A percentile compares a stretch with the other conserved stretches of the same genome.
Evolutionary conservation across 306 rosid species (phyloP).

Genomic region (Glycine tomentella): DNA sequence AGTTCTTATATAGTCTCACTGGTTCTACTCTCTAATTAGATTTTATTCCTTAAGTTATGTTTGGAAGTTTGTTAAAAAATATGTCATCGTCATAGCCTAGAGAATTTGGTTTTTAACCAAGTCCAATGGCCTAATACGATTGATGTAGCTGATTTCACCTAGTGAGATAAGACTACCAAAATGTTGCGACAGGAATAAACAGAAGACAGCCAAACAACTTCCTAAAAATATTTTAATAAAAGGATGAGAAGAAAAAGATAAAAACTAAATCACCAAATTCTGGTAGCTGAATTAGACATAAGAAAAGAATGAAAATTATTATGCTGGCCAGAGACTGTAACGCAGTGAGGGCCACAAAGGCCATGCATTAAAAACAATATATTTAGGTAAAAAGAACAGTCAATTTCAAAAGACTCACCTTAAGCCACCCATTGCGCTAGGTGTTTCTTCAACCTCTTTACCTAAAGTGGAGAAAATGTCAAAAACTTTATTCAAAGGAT

Average conservation of each 20-base stretch:
- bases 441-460: conserved; percentile 59
- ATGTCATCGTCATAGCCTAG: background rate
- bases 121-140: background rate
- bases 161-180: background rate
- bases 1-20: conserved; percentile 9
- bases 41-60: conserved; percentile 11
- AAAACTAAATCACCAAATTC: background rate
- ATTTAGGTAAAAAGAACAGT: conserved; percentile 9
- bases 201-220: conserved; percentile 15
- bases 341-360: conserved; percentile 8
- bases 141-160: background rate
- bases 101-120: background rate
- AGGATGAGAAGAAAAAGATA: background rate
- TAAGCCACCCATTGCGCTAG: conserved; percentile 47
- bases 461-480: conserved; percentile 56
- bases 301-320: conserved; percentile 4
- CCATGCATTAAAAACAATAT: conserved; percentile 17
- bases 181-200: conserved; percentile 16
- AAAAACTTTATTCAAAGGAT: conserved; percentile 30
- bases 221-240: conserved; percentile 5
- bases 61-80: background rate
- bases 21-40: conserved; percentile 16
- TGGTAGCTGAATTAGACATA: background rate
- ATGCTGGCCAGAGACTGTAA: background rate
- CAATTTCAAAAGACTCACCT: conserved; percentile 59